These are phyloP conservation scores for Ramalina peruviana DNA, from an alignment of 495 filamentous ascomycete genomes.

Conservation along the genomic window DNA sequence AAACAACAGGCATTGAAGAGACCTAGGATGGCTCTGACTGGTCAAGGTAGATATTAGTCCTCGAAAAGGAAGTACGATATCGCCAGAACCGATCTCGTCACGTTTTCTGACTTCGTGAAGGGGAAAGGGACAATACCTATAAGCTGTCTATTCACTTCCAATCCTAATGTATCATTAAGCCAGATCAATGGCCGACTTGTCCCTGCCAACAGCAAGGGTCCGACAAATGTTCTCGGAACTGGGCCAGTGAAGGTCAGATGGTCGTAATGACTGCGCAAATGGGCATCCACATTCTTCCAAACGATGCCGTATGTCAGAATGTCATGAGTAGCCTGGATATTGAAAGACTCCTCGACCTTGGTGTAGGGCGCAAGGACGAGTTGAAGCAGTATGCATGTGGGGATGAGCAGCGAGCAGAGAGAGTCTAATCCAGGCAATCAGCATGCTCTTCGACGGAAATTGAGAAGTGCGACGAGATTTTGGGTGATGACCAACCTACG, in stretches of 20 bases:
- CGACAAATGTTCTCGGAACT: conserved; percentile 82
- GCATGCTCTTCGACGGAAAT: neutral
- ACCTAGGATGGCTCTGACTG: conserved; percentile 68
- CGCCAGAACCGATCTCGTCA: neutral
- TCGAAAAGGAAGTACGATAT: neutral
- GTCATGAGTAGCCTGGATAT: conserved; percentile 89
- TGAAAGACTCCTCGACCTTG: conserved; percentile 98
- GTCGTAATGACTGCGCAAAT: conserved; percentile 50
- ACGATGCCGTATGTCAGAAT: conserved; percentile 70
- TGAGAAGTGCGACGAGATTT: no score
- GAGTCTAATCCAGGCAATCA: conserved; percentile 26
- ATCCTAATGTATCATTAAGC: conserved; percentile 20
- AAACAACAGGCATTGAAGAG: conserved; percentile 61
- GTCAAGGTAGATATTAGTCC: neutral
- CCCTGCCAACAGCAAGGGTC: conserved; percentile 57
- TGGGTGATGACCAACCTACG: no score
- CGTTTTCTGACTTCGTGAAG: neutral
- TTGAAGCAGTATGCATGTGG: conserved; percentile 57
- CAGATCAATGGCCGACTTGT: conserved; percentile 48
- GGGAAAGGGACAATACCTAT: conserved; percentile 25
- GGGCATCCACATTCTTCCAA: conserved; percentile 32
- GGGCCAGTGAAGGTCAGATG: conserved; percentile 84
- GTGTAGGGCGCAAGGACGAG: conserved; percentile 76
- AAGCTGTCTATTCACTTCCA: conserved; percentile 35
- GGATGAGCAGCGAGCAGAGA: conserved; percentile 42